These are phyloP conservation scores for Aspergillus nanangensis DNA, from an alignment of 495 filamentous ascomycete species.

Conservation along the genomic window DNA sequence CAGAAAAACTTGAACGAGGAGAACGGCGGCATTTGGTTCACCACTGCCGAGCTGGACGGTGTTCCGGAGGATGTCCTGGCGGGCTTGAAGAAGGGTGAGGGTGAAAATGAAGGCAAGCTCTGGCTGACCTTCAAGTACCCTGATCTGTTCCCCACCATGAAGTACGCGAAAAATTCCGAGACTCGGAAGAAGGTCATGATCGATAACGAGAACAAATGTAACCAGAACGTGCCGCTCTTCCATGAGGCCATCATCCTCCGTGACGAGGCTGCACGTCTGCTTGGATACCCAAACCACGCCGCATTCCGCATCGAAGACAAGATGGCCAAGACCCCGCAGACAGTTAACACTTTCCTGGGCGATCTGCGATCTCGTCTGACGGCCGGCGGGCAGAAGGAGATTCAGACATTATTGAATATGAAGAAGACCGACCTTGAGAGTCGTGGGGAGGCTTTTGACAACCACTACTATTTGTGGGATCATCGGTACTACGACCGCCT, in stretches of 20 bases:
- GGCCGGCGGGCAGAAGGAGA: conserved; percentile 74
- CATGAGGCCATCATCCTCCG: conserved; percentile 80
- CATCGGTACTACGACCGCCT: conserved; percentile 80
- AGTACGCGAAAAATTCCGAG: conserved; percentile 56
- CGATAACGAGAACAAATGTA: conserved; percentile 75
- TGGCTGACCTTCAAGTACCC: conserved; percentile 68
- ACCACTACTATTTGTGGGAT: conserved; percentile 90
- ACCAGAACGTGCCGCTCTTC: conserved; percentile 82
- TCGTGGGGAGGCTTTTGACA: conserved; percentile 56
- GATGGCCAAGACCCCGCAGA: conserved; percentile 92
- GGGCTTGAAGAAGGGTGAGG: conserved; percentile 67
- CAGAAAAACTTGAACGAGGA: conserved; percentile 69
- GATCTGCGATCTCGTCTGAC: conserved; percentile 73
- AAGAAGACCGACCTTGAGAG: conserved; percentile 73
- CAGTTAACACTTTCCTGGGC: conserved; percentile 76
- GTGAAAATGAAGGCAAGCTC: conserved; percentile 62
- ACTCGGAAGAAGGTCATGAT: conserved; percentile 55
- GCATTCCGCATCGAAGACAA: conserved; percentile 90
- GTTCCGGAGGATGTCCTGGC: conserved; percentile 59
- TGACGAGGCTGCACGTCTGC: conserved; percentile 85
- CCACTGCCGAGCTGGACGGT: conserved; percentile 55
- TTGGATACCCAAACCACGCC: conserved; percentile 91
- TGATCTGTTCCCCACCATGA: conserved; percentile 61
- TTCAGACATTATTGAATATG: conserved; percentile 62
- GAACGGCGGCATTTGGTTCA: conserved; percentile 64